Conservation (phyloP, 352 stramenopile genomes). For the Pythium graminicola region DNA sequence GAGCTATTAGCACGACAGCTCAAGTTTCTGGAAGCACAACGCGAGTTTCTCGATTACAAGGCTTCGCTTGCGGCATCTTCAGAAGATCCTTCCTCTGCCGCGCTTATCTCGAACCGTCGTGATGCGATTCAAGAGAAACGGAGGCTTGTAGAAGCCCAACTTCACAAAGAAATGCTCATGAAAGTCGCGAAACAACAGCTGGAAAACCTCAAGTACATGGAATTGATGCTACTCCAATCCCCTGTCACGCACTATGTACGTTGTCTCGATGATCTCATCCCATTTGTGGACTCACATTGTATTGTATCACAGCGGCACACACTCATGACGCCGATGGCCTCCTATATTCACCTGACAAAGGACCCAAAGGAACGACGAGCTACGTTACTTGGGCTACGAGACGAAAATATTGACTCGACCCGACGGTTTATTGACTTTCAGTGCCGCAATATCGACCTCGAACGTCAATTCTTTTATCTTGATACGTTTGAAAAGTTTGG, state of each 20-base stretch:
- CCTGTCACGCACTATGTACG: slow-evolving; percentile 52
- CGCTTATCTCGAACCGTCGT: slow-evolving; percentile 4
- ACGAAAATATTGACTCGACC: slow-evolving; percentile 76
- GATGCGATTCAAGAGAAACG: slow-evolving; percentile 25
- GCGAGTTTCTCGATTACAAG: slow-evolving; percentile 51
- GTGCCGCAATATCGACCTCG: slow-evolving; percentile 39
- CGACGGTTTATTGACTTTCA: slow-evolving; percentile 79
- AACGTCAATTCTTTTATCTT: slow-evolving; percentile 62
- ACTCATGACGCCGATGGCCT: slow-evolving; percentile 75
- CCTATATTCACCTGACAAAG: slow-evolving; percentile 55
- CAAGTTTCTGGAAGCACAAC: slow-evolving; percentile 50
- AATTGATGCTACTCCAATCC: slow-evolving; percentile 34
- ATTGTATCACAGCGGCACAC: too few relatives aligned
- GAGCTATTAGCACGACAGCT: slow-evolving; percentile 42
- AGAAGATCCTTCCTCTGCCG: background rate
- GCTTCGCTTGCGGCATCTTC: slow-evolving; percentile 11
- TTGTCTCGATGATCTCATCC: too few relatives aligned
- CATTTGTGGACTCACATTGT: too few relatives aligned
- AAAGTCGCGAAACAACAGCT: slow-evolving; percentile 33
- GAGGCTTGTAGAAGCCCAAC: slow-evolving; percentile 23
- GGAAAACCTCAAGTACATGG: slow-evolving; percentile 35
- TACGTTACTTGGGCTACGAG: slow-evolving; percentile 49
- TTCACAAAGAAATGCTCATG: slow-evolving; percentile 30
- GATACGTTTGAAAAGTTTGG: slow-evolving; percentile 80
- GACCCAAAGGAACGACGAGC: slow-evolving; percentile 59